Evolutionary conservation across 352 stramenopile genomes (phyloP).

Genomic region (Phytophthora tentaculata): DNA sequence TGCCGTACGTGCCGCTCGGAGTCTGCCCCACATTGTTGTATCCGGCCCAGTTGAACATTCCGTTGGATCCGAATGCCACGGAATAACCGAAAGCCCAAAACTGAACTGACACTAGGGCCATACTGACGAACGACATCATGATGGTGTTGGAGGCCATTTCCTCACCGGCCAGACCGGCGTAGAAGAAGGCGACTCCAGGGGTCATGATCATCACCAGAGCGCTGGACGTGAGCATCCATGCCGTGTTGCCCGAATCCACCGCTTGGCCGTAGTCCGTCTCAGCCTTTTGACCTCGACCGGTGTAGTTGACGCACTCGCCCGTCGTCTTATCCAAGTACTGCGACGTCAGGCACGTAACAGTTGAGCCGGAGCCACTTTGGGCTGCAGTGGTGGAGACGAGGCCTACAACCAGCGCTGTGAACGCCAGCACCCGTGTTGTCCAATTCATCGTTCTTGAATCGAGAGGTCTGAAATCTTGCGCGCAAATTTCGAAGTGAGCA

Average conservation of each 20-base stretch:
- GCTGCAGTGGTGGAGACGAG: constrained; percentile 42
- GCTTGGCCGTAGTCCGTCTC: constrained; percentile 34
- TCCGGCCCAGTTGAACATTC: constrained; percentile 60
- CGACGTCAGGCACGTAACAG: constrained; percentile 21
- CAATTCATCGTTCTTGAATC: constrained; percentile 9
- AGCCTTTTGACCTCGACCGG: constrained; percentile 45
- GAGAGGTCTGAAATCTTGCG: background rate
- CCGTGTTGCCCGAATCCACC: constrained; percentile 66
- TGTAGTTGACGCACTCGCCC: constrained; percentile 49
- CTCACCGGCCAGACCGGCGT: constrained; percentile 77
- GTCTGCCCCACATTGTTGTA: constrained; percentile 60
- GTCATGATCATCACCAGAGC: constrained; percentile 82
- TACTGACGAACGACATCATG: constrained; percentile 84
- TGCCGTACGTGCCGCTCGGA: constrained; percentile 59
- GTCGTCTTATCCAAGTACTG: constrained; percentile 46
- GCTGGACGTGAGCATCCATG: constrained; percentile 65
- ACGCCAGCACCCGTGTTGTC: constrained; percentile 14
- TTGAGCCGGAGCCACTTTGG: constrained; percentile 30
- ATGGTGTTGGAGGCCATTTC: constrained; percentile 86
- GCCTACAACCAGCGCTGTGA: constrained; percentile 42
- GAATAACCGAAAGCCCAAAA: constrained; percentile 85
- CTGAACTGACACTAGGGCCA: constrained; percentile 80
- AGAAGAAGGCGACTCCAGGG: constrained; percentile 80
- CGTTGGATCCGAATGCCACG: constrained; percentile 62
- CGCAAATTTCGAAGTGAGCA: constrained; percentile 15